Conservation (phyloP, 257 asterid species). For the Salvia splendens region DNA sequence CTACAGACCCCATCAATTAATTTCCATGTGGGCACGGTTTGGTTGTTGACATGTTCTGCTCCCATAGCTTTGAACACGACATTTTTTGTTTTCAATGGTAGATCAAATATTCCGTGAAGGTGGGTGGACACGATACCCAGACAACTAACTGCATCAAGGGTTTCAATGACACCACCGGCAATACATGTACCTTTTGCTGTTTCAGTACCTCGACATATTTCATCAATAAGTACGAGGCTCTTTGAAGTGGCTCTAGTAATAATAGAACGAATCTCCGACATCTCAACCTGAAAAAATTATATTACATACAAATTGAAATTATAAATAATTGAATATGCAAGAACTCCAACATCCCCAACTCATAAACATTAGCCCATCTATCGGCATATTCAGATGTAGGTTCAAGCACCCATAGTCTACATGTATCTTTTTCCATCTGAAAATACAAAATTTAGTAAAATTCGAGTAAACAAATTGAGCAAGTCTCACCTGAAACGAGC, state of each 20-base stretch:
- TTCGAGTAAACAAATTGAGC: not conserved
- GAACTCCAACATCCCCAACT: not conserved
- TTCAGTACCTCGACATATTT: constrained; percentile 97
- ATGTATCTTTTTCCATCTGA: not conserved
- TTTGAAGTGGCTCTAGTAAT: constrained; percentile 70
- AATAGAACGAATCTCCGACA: constrained; percentile 93
- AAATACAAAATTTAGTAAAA: not conserved
- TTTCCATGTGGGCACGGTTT: constrained; percentile 84
- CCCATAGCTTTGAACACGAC: constrained; percentile 85
- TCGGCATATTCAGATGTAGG: too few species aligned
- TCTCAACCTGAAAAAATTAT: constrained; percentile 69
- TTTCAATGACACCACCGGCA: constrained; percentile 93
- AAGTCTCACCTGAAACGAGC: constrained; percentile 88
- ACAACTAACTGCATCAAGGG: constrained; percentile 69
- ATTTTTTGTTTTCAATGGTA: constrained; percentile 57
- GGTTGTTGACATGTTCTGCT: constrained; percentile 54
- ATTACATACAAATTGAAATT: not conserved
- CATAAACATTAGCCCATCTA: not conserved
- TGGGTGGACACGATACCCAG: constrained; percentile 91
- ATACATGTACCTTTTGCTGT: constrained; percentile 97
- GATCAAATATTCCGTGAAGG: constrained; percentile 88
- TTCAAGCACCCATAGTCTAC: too few species aligned
- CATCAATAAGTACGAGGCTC: constrained; percentile 92
- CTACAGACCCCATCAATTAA: constrained; percentile 80
- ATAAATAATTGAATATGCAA: not conserved